These are phyloP conservation scores for Malus domestica DNA, from an alignment of 306 rosid genomes.

Conservation along the genomic window ASM211411v1 NC_041790.1:25908001-25908500, in stretches of 20 bases:
- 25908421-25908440: no score
- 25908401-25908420: no score
- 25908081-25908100: slow-evolving; percentile 66
- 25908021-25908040: slow-evolving; percentile 96
- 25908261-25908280: neutral
- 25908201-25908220: slow-evolving; percentile 34
- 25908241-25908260: slow-evolving; percentile 20
- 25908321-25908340: neutral
- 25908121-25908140: slow-evolving; percentile 9
- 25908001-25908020: slow-evolving; percentile 96
- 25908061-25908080: slow-evolving; percentile 81
- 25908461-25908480: no score
- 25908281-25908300: neutral
- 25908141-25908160: slow-evolving; percentile 22
- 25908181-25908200: slow-evolving; percentile 11
- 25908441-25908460: no score
- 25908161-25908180: slow-evolving; percentile 2
- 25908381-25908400: no score
- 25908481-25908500: neutral
- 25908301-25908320: neutral
- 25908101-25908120: slow-evolving; percentile 43
- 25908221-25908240: slow-evolving; percentile 26
- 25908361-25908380: neutral
- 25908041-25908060: slow-evolving; percentile 78
- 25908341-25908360: neutral